Percentiles rank a stretch among this genome's conserved stretches.
These are phyloP conservation scores for Aspergillus fischeri DNA, from an alignment of 2,329 filamentous ascomycete genomes.

Conservation along the genomic window DNA sequence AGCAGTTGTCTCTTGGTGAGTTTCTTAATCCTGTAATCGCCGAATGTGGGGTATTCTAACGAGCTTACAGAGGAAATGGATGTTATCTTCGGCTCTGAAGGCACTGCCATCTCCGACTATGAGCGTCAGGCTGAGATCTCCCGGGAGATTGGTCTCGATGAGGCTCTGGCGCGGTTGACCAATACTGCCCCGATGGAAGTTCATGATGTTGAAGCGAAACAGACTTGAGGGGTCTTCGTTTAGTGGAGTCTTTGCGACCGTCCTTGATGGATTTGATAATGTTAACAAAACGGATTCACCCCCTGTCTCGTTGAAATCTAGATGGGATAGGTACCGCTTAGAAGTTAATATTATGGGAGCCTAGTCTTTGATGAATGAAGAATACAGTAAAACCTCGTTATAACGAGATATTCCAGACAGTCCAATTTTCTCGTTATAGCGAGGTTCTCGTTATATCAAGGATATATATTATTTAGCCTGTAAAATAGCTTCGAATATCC, in stretches of 20 bases:
- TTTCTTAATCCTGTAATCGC: background rate
- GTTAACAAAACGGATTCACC: background rate
- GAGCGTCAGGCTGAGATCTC: conserved; percentile 70
- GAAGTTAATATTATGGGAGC: background rate
- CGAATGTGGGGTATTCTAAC: background rate
- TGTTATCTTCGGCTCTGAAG: conserved; percentile 62
- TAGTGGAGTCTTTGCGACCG: background rate
- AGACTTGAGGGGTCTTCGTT: background rate
- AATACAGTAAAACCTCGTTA: too few relatives aligned
- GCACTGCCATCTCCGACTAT: conserved; percentile 62
- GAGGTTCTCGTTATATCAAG: too few relatives aligned
- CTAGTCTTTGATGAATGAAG: background rate
- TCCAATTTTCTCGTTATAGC: too few relatives aligned
- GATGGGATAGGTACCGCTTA: too few relatives aligned
- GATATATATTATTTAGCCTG: too few relatives aligned
- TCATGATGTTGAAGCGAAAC: background rate
- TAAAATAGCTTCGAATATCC: too few relatives aligned
- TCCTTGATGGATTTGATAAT: background rate
- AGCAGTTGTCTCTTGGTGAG: conserved; percentile 20
- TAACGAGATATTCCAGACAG: too few relatives aligned
- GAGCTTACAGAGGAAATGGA: conserved; percentile 52
- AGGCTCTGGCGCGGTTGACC: conserved; percentile 8
- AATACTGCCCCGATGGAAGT: background rate
- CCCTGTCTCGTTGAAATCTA: too few relatives aligned
- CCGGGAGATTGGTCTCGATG: conserved; percentile 59